Evolutionary conservation across 1,284 basidiomycete genomes (phyloP), one percentile per base, ranked within the genome.

Genomic region (Gymnopus androsaceus): DNA sequence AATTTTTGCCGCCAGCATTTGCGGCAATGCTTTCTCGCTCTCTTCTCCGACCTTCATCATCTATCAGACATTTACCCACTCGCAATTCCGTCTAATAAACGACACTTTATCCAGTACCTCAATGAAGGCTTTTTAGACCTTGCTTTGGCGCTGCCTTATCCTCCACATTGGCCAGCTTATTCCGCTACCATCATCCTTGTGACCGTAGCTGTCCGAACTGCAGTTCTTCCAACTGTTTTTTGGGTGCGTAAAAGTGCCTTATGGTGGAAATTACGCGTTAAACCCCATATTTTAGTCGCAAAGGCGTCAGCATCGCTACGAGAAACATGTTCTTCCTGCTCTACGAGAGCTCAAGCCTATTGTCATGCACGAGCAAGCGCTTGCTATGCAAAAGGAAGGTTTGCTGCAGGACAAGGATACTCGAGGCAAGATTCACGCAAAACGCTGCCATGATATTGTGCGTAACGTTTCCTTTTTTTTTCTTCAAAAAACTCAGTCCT

Each of bases 111-210:
- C 11, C 55, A 59, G 40, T 30, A 41, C 37, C 4, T 57, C 27
- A 49, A 58, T 42, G 44, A 61, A 30, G 78, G 75, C 4, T 84
- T 85, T 60, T 71, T 85, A 37, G 83, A 86, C 69, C 70, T 91
- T 44, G 85, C 89, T 21, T 68, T 83, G 46, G 87, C 87, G 4
- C 72, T 92, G 21, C 90, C 89, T 3, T 75, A 83, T 61, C 87
- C 90, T 28, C 73, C 82, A 1, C 78, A 78, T 12, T 75, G 84
- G 62, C 88, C 90, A 0, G 72, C 82, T 0, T 92, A 93, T 70
- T 83, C 92, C 1, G 79, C 84, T 1, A 87, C 90, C 2, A 92
- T 95, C 59, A 86, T 95, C 41, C 67, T 92, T 3, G 75, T 86
- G 55, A 91, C 92, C 1, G 69, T 92, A 44, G 64, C 81, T 12